Evolutionary conservation across 371 early-diverging fungal genomes (phyloP).

Genomic region (Mucor circinelloides): DNA sequence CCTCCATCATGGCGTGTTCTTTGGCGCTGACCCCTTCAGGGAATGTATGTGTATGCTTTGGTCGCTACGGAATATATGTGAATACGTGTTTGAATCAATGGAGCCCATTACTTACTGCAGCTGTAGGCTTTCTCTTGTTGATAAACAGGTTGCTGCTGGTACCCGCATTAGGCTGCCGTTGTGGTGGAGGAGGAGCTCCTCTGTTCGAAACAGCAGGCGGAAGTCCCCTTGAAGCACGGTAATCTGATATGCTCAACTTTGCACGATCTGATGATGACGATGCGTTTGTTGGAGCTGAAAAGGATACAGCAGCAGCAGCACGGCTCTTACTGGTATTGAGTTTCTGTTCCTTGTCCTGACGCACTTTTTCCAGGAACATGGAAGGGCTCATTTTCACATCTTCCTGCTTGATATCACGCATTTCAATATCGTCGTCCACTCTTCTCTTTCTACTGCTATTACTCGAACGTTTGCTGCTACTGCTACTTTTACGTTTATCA

Average conservation of each 20-base stretch:
- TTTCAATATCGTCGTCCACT: background rate
- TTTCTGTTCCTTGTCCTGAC: conserved; percentile 6
- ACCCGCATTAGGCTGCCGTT: background rate
- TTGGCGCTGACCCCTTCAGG: conserved; percentile 18
- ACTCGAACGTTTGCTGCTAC: background rate
- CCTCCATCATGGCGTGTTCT: conserved; percentile 22
- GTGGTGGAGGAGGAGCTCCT: background rate
- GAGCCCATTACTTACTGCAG: conserved; percentile 6
- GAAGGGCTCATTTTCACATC: background rate
- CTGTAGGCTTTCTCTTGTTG: conserved; percentile 1
- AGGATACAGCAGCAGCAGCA: background rate
- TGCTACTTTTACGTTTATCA: background rate
- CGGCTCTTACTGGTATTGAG: background rate
- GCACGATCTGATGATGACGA: background rate
- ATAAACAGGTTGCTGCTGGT: conserved; percentile 24
- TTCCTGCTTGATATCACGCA: background rate
- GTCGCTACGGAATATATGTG: conserved; percentile 4
- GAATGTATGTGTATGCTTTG: background rate
- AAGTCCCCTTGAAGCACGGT: conserved; percentile 26
- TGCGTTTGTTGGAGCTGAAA: background rate
- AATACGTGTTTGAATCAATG: background rate
- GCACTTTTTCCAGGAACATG: conserved; percentile 19
- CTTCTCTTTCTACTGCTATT: background rate
- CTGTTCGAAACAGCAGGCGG: conserved; percentile 1
- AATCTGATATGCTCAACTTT: conserved; percentile 16